phyloP scores from a whole-genome alignment of 352 stramenopile species.

The Aphanomyces astaci region DNA sequence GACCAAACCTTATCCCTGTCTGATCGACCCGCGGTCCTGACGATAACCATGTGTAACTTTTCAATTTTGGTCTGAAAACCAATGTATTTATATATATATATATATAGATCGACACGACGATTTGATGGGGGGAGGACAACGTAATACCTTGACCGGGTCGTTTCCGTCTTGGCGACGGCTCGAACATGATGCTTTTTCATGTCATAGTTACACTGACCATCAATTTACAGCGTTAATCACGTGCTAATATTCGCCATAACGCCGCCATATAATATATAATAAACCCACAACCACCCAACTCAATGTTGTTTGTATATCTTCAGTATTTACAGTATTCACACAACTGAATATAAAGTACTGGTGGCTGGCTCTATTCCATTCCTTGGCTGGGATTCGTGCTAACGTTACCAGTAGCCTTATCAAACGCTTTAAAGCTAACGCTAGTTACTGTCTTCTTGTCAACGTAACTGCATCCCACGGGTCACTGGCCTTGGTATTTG shows the following conservation, averaged over 20 bases:
- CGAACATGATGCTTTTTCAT: conserved; percentile 23
- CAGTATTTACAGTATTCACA: too few species aligned
- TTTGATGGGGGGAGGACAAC: conserved; percentile 23
- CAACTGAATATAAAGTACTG: too few species aligned
- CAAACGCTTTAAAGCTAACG: too few species aligned
- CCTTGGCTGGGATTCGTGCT: too few species aligned
- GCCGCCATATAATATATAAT: background rate
- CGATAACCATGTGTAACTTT: conserved; percentile 23
- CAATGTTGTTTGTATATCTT: background rate
- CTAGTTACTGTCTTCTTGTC: background rate
- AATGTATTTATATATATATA: background rate
- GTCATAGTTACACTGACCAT: conserved; percentile 26
- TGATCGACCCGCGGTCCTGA: conserved; percentile 20
- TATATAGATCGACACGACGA: too few species aligned
- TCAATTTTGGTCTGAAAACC: conserved; percentile 14
- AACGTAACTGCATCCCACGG: conserved; percentile 4
- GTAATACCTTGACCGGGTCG: conserved; percentile 15
- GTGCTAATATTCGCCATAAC: too few species aligned
- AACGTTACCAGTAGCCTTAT: too few species aligned
- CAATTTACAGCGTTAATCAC: too few species aligned
- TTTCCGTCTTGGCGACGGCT: conserved; percentile 19
- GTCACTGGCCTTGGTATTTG: background rate
- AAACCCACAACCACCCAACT: background rate
- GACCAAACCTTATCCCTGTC: conserved; percentile 24
- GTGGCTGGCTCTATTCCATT: too few species aligned